Percentiles rank a stretch among this genome's conserved stretches.
These are phyloP conservation scores for Trapa incisa DNA, from an alignment of 345 rosid genomes.

Conservation along the genomic window DNA sequence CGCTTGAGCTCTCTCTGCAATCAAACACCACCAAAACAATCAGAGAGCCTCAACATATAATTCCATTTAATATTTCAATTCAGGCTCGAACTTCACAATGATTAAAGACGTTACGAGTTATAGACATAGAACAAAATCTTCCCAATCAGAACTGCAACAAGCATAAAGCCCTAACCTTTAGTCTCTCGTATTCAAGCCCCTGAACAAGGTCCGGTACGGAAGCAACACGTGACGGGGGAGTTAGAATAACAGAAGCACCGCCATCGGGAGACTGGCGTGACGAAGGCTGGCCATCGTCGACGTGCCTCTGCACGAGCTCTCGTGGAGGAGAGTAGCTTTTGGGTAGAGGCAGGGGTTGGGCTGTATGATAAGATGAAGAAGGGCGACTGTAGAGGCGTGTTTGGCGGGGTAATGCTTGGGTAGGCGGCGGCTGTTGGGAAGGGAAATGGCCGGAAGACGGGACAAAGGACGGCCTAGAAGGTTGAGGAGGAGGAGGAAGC, in stretches of 20 bases:
- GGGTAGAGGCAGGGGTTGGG: conserved; percentile 3
- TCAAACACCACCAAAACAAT: background rate
- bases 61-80: background rate
- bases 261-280: background rate
- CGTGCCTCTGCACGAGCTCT: conserved; percentile 46
- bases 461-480: conserved; percentile 3
- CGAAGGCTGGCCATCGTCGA: background rate
- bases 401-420: conserved; percentile 8
- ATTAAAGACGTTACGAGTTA: background rate
- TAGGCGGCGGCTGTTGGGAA: conserved; percentile 4
- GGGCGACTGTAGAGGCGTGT: conserved; percentile 7
- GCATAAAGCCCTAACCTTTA: conserved; percentile 44
- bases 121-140: no score
- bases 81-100: background rate
- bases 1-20: conserved; percentile 55
- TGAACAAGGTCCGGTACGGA: conserved; percentile 14
- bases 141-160: background rate
- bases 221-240: background rate
- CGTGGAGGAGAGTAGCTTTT: conserved; percentile 68
- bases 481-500: conserved; percentile 9
- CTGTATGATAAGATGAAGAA: conserved; percentile 12
- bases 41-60: background rate
- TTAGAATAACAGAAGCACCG: conserved; percentile 10
- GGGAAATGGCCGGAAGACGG: background rate
- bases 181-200: conserved; percentile 43